Base-by-base conservation (phyloP, 2,329 filamentous ascomycete species). In the Blastomyces percursus region DNA sequence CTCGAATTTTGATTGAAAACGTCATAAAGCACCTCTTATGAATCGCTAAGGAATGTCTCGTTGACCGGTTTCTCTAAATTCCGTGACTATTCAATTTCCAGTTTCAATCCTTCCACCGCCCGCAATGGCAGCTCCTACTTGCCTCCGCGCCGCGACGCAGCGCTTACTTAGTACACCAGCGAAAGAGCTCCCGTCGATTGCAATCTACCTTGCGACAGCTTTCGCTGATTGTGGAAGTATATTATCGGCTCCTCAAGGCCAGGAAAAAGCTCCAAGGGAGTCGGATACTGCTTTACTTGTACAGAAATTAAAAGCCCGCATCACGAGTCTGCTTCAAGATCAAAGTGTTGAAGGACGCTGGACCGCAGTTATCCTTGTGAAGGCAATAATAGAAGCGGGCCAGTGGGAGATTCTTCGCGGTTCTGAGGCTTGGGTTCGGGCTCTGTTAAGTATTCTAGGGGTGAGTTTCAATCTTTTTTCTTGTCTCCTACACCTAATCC, bases 361-460 rank as follows among this genome's bases (percentile, higher is more conserved):
- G 77, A 83, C 86, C 21, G 91, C 87, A 7, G 84, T 89, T 52
- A 86, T 89, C 19, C 76, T 96, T 58, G 83, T 91, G 74, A 96
- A 96, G 77, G 84, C 89, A 3, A 80, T 87, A 4, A 79, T 96
- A 52, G 92, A 96, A 69, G 84, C 88, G 50, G 91, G 91, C 30
- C 91, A 91, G 55, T 91, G 89, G 85, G 90, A 95, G 71, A 84
- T 88, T 63, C 80, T 96, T 64, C 85, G 86, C 66, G 85, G 84
- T 61, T 84, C 84, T 42, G 85, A 86, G 69, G 80, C 86, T 2
- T 96, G 93, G 89, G 86, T 94, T 65, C 81, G 84, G 67, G 86
- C 84, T n/a, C 77, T 96, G 40, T 75, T 96, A 60, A 82, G 83
- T 1, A 83, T 96, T 61, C 74, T 96, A 46, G 86, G 86, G 74